These are phyloP conservation scores for Claviceps fusiformis DNA, from an alignment of 2,329 filamentous ascomycete species.

Conservation along the genomic window DNA sequence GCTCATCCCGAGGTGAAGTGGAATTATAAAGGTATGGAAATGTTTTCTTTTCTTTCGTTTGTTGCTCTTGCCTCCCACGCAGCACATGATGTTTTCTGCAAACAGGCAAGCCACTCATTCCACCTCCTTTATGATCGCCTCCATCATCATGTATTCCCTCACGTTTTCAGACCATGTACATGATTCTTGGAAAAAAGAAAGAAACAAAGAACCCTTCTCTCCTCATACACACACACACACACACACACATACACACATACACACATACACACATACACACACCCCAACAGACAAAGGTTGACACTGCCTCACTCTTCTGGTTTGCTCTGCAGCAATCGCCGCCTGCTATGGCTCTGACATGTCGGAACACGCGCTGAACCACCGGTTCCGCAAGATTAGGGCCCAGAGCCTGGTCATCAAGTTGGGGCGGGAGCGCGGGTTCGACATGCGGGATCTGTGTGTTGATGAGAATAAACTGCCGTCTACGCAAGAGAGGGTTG, in stretches of 20 bases:
- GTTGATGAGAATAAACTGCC: constrained; percentile 23
- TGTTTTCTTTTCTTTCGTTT: neutral
- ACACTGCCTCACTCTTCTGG: constrained; percentile 6
- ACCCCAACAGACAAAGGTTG: constrained; percentile 15
- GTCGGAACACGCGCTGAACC: constrained; percentile 32
- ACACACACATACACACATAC: neutral
- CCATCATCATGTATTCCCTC: too few relatives aligned
- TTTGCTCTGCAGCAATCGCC: constrained; percentile 29
- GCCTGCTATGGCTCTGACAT: constrained; percentile 35
- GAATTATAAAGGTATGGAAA: constrained; percentile 45
- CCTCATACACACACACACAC: neutral
- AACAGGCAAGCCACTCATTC: neutral
- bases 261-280: neutral
- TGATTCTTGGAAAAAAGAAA: too few relatives aligned
- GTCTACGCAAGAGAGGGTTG: constrained; percentile 23
- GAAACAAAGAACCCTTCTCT: neutral
- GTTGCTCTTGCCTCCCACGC: neutral
- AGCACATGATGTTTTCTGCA: neutral
- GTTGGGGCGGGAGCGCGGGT: constrained; percentile 18
- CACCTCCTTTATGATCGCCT: too few relatives aligned
- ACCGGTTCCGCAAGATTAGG: constrained; percentile 36
- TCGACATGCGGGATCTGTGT: constrained; percentile 30
- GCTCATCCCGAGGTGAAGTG: constrained; percentile 40
- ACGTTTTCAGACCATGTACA: too few relatives aligned
- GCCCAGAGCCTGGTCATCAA: constrained; percentile 27